Evolutionary conservation across 495 filamentous ascomycete genomes (phyloP).

Genomic region (Penicillium cataractarum): DNA sequence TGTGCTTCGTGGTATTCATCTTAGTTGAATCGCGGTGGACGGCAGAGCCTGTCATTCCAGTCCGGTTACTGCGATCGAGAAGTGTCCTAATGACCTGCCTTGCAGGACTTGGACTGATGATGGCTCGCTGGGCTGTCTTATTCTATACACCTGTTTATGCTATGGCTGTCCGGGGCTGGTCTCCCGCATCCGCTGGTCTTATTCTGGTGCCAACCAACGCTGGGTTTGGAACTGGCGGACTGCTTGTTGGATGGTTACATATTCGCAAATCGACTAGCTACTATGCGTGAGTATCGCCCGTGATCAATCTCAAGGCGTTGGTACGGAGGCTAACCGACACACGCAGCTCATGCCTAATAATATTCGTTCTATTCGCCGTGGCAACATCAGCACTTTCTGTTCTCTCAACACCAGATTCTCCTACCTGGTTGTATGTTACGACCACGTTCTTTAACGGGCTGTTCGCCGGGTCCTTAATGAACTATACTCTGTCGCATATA

Average conservation of each 20-base stretch:
- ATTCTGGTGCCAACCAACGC: constrained; percentile 76
- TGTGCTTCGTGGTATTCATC: constrained; percentile 60
- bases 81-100: constrained; percentile 69
- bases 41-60: constrained; percentile 69
- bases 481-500: constrained; percentile 77
- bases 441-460: constrained; percentile 67
- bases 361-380: constrained; percentile 57
- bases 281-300: constrained; percentile 48
- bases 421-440: constrained; percentile 50
- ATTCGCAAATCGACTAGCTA: constrained; percentile 69
- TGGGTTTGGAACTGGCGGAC: constrained; percentile 71
- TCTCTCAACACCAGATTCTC: constrained; percentile 52
- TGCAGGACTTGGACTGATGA: constrained; percentile 71
- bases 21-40: constrained; percentile 59
- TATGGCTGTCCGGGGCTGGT: constrained; percentile 67
- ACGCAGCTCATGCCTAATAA: constrained; percentile 52
- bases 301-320: not conserved
- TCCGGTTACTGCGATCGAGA: constrained; percentile 62
- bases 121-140: constrained; percentile 74
- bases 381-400: constrained; percentile 53
- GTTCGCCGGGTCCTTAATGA: constrained; percentile 69
- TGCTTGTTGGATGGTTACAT: constrained; percentile 70
- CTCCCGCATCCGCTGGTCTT: constrained; percentile 65
- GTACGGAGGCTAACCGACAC: not conserved
- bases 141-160: constrained; percentile 78